These are phyloP conservation scores for Paragyromitra xinjiangensis DNA, from an alignment of 495 filamentous ascomycete genomes.

Conservation along the genomic window DNA sequence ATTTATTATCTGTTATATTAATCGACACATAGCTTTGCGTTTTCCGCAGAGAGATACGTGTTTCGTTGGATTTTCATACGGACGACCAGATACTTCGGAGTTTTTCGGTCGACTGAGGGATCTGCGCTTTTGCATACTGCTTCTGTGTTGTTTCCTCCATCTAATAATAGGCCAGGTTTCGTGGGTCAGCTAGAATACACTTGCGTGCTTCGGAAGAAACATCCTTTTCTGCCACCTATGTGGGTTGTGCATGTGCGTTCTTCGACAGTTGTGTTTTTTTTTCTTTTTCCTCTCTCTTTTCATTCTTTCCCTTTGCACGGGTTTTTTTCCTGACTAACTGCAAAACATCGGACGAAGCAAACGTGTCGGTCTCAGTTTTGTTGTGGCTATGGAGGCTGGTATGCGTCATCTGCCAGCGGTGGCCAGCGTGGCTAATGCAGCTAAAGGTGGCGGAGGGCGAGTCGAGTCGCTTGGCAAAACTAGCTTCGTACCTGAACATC, in stretches of 20 bases:
- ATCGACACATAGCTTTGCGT: constrained; percentile 42
- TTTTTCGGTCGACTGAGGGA: constrained; percentile 33
- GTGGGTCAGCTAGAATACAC: constrained; percentile 37
- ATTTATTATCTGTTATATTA: constrained; percentile 51
- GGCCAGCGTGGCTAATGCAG: constrained; percentile 48
- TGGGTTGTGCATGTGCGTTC: constrained; percentile 31
- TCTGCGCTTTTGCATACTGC: constrained; percentile 12
- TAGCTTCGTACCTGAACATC: constrained; percentile 41
- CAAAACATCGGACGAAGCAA: constrained; percentile 54
- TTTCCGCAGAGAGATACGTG: constrained; percentile 40
- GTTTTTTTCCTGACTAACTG: constrained; percentile 7
- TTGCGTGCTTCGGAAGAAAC: constrained; percentile 46
- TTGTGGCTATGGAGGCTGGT: constrained; percentile 47
- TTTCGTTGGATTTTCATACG: constrained; percentile 41
- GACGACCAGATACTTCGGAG: constrained; percentile 33
- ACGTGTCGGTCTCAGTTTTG: constrained; percentile 23
- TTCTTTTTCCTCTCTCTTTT: neutral
- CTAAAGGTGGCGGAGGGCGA: constrained; percentile 34
- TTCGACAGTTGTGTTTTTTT: constrained; percentile 4
- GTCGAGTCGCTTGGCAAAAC: constrained; percentile 29
- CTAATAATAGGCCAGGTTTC: constrained; percentile 51
- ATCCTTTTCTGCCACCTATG: constrained; percentile 45
- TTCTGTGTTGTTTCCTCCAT: constrained; percentile 33
- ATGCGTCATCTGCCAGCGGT: constrained; percentile 38
- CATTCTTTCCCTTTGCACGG: neutral